phyloP scores from a whole-genome alignment of 2,329 filamentous ascomycete species.

The Paraphoma sp. region DNA sequence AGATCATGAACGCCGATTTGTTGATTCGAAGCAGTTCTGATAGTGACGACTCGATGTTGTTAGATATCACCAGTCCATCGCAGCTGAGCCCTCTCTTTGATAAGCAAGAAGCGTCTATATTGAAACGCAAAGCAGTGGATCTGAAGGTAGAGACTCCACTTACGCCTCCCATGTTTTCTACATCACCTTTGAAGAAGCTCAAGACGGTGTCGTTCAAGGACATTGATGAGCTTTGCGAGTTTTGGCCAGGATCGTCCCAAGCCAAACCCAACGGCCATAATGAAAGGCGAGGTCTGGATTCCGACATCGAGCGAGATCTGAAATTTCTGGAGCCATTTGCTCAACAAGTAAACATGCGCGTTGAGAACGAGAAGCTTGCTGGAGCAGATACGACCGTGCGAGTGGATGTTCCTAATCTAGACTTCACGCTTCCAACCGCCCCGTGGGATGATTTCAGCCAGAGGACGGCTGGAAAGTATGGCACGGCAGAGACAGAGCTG shows the following conservation, averaged over 20 bases:
- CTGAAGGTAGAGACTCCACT: conserved; percentile 57
- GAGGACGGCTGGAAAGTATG: conserved; percentile 10
- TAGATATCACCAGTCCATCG: conserved; percentile 32
- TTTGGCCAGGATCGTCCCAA: neutral
- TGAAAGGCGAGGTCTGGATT: too few species aligned
- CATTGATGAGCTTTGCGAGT: neutral
- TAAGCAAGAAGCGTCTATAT: conserved; percentile 17
- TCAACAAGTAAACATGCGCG: conserved; percentile 38
- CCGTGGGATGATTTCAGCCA: conserved; percentile 55
- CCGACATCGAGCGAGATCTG: conserved; percentile 36
- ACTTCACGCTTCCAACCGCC: conserved; percentile 49
- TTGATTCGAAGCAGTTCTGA: conserved; percentile 42
- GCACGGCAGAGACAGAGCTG: conserved; percentile 25
- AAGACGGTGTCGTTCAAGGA: conserved; percentile 51
- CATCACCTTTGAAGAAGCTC: conserved; percentile 47
- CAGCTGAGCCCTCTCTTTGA: conserved; percentile 27
- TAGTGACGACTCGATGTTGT: conserved; percentile 40
- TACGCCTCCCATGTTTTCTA: conserved; percentile 48
- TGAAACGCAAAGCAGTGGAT: conserved; percentile 45
- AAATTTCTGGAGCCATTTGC: conserved; percentile 46
- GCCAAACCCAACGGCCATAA: too few species aligned
- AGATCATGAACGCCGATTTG: conserved; percentile 42
- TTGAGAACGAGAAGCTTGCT: conserved; percentile 55
- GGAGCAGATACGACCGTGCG: conserved; percentile 57
- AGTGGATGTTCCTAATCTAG: conserved; percentile 57